phyloP scores from a whole-genome alignment of 176 grass and related monocot genomes.

The Zoysia pacifica region DNA sequence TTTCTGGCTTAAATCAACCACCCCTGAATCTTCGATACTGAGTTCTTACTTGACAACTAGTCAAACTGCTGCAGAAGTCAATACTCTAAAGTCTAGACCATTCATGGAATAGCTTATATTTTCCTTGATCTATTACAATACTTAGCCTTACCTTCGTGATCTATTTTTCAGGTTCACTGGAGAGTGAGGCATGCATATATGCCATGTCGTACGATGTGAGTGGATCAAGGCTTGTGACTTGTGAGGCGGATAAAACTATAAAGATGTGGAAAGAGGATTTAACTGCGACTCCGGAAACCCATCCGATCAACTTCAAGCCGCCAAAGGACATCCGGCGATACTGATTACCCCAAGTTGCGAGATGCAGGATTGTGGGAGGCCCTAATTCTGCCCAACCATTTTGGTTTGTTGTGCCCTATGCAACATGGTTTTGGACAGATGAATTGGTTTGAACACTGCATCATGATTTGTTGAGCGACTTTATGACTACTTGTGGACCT shows the following conservation, averaged over 20 bases:
- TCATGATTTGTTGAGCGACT: too few species aligned
- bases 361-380: not conserved
- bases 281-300: constrained; percentile 76
- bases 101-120: not conserved
- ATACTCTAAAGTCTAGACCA: not conserved
- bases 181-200: constrained; percentile 95
- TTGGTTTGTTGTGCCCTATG: not conserved
- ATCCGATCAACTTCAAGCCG: constrained; percentile 95
- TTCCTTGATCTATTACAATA: not conserved
- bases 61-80: not conserved
- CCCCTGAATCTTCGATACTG: not conserved
- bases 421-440: too few species aligned
- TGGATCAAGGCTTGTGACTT: constrained; percentile 81
- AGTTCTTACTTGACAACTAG: not conserved
- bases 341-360: constrained; percentile 18
- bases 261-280: constrained; percentile 99
- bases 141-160: not conserved
- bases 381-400: not conserved
- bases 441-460: too few species aligned
- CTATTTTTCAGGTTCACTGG: constrained; percentile 71
- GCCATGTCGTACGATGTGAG: constrained; percentile 77
- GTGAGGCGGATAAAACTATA: constrained; percentile 94
- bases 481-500: too few species aligned
- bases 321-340: constrained; percentile 85
- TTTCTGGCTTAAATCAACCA: not conserved